A percentile compares a stretch with the other conserved stretches of the same genome.
Conservation (phyloP, 345 rosid species). For the Psidium guajava region DNA sequence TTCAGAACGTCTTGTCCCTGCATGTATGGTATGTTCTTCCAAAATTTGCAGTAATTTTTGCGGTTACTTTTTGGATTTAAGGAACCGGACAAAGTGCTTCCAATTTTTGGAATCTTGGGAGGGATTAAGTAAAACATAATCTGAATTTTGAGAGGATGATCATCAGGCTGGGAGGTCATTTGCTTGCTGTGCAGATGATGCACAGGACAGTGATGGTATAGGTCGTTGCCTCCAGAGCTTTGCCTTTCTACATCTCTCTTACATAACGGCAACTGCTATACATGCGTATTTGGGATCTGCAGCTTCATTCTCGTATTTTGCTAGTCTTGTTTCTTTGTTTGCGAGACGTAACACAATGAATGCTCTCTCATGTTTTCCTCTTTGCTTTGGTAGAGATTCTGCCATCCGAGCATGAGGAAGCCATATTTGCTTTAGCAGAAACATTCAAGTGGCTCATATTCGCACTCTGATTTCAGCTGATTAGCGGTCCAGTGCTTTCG, state of each 20-base stretch:
- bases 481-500: too few species aligned
- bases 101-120: neutral
- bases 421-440: conserved; percentile 68
- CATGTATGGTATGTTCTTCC: neutral
- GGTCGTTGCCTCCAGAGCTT: neutral
- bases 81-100: neutral
- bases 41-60: neutral
- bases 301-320: too few species aligned
- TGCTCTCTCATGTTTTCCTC: neutral
- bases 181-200: neutral
- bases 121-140: neutral
- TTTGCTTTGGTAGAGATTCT: conserved; percentile 53
- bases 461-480: too few species aligned
- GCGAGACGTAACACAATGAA: neutral
- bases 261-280: neutral
- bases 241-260: neutral
- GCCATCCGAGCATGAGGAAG: conserved; percentile 94
- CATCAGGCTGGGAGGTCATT: neutral
- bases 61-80: neutral
- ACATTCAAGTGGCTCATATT: conserved; percentile 57
- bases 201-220: neutral
- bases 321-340: neutral
- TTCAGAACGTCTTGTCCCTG: neutral
- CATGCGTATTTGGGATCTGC: too few species aligned
- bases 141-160: neutral